Evolutionary conservation across 441 rosid species (phyloP), one percentile per base, ranked within the genome.

Genomic region (Hura crepitans): DNA sequence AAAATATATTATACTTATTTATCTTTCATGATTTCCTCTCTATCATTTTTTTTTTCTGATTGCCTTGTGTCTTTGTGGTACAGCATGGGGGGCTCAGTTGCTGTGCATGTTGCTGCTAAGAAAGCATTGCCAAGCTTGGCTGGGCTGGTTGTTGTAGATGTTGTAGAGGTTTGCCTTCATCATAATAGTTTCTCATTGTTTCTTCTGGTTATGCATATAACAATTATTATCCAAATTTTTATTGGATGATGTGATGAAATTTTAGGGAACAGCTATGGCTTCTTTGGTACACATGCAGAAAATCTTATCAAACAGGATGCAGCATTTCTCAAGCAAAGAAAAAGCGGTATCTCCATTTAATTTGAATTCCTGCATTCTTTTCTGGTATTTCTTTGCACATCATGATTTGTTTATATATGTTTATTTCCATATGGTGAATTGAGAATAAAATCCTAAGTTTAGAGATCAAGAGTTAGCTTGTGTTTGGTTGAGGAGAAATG

Each of bases 31-130:
- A 12, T 20, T 22, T 39, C 43, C 39, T 18, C 47, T 18, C 17
- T 58, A 13, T 37, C 18, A 28, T 57, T 70, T 0, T 23, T 39
- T 28, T 35, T 65, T 12, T 62, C 50, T 15, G 55, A 37, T 61
- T 63, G 73, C 53, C 59, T 78, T 15, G 11, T 72, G 33, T 63
- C 72, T 46, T 72, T 56, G 39, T 49, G 73, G 65, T 74, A 62
- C 82, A 95, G 99, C 82, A 91, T 95, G 98, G 99, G 99, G 72
- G 99, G 98, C 42, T 91, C 99, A 10, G 93, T 95, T n/a, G 96
- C 96, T 61, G 89, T 95, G 65, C 98, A 95, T 75, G 87, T 95
- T 75, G 95, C 99, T 72, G 96, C 97, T 20, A 88, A 76, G 81
- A 95, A 85, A 82, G 75, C 72, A 49, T 81, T 92, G 46, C 81